phyloP scores from a whole-genome alignment of 78 protist species.

The Pigoraptor vietnamica region DNA sequence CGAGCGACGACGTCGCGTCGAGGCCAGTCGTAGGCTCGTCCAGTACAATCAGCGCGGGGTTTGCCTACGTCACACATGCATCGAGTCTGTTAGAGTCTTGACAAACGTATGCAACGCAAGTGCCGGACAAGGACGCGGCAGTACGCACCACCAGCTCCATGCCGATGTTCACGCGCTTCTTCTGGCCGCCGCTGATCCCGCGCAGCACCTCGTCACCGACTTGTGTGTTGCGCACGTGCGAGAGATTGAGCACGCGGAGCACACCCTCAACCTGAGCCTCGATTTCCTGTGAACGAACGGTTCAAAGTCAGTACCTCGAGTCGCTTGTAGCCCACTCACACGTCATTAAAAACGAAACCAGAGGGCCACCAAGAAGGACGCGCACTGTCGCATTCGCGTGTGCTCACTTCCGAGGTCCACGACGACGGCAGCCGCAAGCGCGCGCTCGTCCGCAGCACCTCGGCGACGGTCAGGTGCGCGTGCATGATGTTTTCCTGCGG shows the following conservation, averaged over 20 bases:
- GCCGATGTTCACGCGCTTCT: constrained; percentile 47
- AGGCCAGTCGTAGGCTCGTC: background rate
- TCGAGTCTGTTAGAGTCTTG: too few species aligned
- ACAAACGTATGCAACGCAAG: background rate
- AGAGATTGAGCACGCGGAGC: background rate
- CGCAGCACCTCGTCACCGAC: constrained; percentile 7
- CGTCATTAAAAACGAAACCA: too few species aligned
- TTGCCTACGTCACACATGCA: too few species aligned
- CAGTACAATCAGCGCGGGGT: too few species aligned
- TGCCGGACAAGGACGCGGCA: background rate
- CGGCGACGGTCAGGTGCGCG: constrained; percentile 18
- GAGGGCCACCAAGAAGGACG: too few species aligned
- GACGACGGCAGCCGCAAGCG: background rate
- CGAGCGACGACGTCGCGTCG: background rate
- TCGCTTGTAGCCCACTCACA: too few species aligned
- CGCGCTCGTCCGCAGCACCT: background rate
- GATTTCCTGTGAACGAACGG: too few species aligned
- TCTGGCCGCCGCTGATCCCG: constrained; percentile 64
- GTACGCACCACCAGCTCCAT: constrained; percentile 45
- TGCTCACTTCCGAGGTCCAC: background rate
- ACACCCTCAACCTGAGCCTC: background rate
- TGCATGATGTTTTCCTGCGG: constrained; percentile 42
- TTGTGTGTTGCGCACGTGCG: background rate
- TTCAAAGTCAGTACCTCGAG: too few species aligned
- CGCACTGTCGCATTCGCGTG: too few species aligned